phyloP scores from a whole-genome alignment of 202 grass and related monocot genomes.

The Zizania palustris region DNA sequence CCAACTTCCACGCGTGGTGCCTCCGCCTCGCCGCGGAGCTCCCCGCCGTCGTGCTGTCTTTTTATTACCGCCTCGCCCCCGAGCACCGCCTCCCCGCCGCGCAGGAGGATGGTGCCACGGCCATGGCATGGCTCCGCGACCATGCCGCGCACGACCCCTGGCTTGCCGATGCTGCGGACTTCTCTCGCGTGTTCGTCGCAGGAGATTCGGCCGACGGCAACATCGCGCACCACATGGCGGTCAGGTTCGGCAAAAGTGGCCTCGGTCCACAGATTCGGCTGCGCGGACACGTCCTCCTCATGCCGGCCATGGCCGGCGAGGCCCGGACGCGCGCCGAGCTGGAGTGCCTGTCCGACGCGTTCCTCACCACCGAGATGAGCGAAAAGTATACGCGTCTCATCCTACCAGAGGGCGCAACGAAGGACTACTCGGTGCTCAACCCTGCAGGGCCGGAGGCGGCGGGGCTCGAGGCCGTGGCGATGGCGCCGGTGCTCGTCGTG shows the following conservation, averaged over 20 bases:
- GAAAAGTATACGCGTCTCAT: constrained; percentile 37
- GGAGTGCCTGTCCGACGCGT: constrained; percentile 17
- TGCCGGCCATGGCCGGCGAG: constrained; percentile 29
- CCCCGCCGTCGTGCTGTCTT: constrained; percentile 53
- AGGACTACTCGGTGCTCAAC: constrained; percentile 40
- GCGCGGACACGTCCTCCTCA: constrained; percentile 32
- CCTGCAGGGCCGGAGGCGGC: constrained; percentile 38
- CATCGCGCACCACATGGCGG: constrained; percentile 50
- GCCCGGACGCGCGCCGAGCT: constrained; percentile 34
- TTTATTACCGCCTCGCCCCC: constrained; percentile 57
- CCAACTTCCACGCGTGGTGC: constrained; percentile 43
- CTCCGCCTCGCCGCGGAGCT: constrained; percentile 57
- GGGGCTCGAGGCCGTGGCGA: constrained; percentile 14
- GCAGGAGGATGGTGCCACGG: constrained; percentile 44
- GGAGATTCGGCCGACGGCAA: constrained; percentile 51
- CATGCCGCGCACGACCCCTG: constrained; percentile 9
- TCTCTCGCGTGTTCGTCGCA: constrained; percentile 45
- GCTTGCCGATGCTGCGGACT: constrained; percentile 46
- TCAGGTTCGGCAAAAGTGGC: not conserved
- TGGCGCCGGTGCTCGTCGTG: constrained; percentile 39
- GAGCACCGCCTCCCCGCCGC: constrained; percentile 56
- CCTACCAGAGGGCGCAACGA: not conserved
- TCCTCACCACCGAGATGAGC: constrained; percentile 28
- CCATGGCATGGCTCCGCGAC: constrained; percentile 43
- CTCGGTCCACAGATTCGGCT: constrained; percentile 7